Evolutionary conservation across 306 rosid species (phyloP), one percentile per base, ranked within the genome.

Genomic region (Casuarina glauca): DNA sequence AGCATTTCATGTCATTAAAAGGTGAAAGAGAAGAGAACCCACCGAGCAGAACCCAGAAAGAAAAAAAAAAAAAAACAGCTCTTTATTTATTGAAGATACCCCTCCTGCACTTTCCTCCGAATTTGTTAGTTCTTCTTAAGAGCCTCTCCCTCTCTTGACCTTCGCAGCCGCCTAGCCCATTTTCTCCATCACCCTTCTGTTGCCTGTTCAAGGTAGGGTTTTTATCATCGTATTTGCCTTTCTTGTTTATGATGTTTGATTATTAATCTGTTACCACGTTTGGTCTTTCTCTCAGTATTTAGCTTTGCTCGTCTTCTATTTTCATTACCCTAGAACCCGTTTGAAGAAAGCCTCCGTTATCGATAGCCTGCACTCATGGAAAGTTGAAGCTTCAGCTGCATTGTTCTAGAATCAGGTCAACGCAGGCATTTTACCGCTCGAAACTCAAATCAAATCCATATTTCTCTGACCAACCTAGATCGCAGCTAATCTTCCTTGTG

Each of bases 391-490:
- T 9, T 32, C 49, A 41, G 19, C 74, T 54, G 44, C 76, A 73
- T 63, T 57, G 54, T 38, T 36, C 17, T 26, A 19, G 36, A 4
- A 4, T 35, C 63, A 2, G 58, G 44, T 43, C 79, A 70, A 55
- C 55, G 46, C 26, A 10, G 70, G 60, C 42, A 32, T 70, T 20
- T 58, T 9, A 42, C 9, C 7, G 50, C 71, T 66, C 20, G 54
- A 67, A 77, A 53, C 42, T 68, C n/a, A 69, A 58, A 3, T 52
- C 76, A 49, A 76, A 69, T n/a, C 58, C 69, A 19, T 51, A 15
- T 39, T 44, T 32, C 3, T 43, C 46, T 66, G 78, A 42, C 9
- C 6, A 53, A n/a, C 76, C 83, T 78, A 84, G 86, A 83, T 86
- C 79, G 10, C 57, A 70, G 19, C 39, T 78, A 72, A 6, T 35